Percentiles rank a stretch among this genome's conserved stretches.
Conservation (phyloP, 495 filamentous ascomycete genomes). For the Penicillium macrosclerotiorum region DNA sequence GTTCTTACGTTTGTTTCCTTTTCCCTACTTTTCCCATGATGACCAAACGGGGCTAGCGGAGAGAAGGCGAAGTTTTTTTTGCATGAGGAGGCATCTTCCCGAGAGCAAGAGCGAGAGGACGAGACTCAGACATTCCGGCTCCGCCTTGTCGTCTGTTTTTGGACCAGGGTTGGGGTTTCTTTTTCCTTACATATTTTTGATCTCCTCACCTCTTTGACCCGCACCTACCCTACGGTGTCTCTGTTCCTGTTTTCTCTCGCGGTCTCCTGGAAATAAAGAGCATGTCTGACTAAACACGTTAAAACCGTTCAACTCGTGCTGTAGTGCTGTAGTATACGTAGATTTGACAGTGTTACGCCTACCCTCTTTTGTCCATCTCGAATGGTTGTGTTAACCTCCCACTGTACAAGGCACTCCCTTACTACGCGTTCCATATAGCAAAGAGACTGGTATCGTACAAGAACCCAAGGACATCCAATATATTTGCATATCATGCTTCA, state of each 20-base stretch:
- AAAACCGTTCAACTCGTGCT: constrained; percentile 18
- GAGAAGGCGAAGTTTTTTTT: constrained; percentile 21
- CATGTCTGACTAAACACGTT: constrained; percentile 33
- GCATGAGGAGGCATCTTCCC: constrained; percentile 27
- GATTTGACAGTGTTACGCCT: too few relatives aligned
- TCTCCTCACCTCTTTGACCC: constrained; percentile 31
- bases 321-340: constrained; percentile 5
- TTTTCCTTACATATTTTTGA: constrained; percentile 25
- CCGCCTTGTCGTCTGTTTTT: constrained; percentile 8
- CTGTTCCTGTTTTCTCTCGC: constrained; percentile 34
- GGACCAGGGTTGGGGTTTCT: too few relatives aligned
- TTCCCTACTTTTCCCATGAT: constrained; percentile 23
- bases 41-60: constrained; percentile 33
- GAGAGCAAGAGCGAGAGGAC: constrained; percentile 31
- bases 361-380: too few relatives aligned
- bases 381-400: too few relatives aligned
- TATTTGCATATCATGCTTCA: too few relatives aligned
- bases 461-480: too few relatives aligned
- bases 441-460: too few relatives aligned
- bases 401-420: too few relatives aligned
- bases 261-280: constrained; percentile 40
- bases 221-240: constrained; percentile 30
- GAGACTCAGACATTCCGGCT: constrained; percentile 20
- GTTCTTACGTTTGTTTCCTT: constrained; percentile 27
- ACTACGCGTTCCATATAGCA: too few relatives aligned